Evolutionary conservation across 1,284 basidiomycete genomes (phyloP), one percentile per base, ranked within the genome.

Genomic region (Moesziomyces sp.): DNA sequence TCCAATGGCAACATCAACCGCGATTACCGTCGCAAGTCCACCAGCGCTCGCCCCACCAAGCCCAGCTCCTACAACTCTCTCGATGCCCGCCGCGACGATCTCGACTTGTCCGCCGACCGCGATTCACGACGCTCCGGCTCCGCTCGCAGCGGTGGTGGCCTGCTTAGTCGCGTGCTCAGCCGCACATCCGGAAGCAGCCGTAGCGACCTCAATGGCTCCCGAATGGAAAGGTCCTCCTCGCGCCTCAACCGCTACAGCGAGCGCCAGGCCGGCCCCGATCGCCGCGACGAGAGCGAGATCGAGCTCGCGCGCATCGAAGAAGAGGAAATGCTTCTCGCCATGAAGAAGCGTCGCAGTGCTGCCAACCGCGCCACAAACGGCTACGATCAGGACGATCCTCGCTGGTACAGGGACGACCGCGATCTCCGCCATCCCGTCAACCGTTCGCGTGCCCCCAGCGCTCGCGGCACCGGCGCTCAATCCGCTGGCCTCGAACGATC

Each of bases 261-360:
- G 28, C 53, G 53, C 18, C 43, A 35, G n/a, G 54, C 61, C 14
- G 30, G 30, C 8, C 14, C 54, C 23, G 53, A 57, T 19, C 61
- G 71, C 44, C 52, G 64, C 18, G 64, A 68, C 42, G 65, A 68
- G 21, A 53, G 47, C 24, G 70, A 68, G 35, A 57, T 57, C 38
- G 65, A 74, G 18, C 65, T 74, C 2, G 59, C 59, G 2, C 57
- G 60, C 16, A 73, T 73, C 60, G 70, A 73, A 35, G 70, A 73
- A 46, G 71, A 74, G 44, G 71, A 74, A 49, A 64, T 65, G 65
- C 53, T 73, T 11, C 57, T 64, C 30, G 70, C 64, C n/a, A 63
- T 55, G 57, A 55, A 63, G 47, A 67, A 57, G 50, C 70, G 64
- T 46, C 55, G 55, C 56, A 60, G 58, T 33, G 66, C 66, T n/a